Conservation (phyloP, 2,329 filamentous ascomycete genomes). For the Gliomastix tumulicola region DNA sequence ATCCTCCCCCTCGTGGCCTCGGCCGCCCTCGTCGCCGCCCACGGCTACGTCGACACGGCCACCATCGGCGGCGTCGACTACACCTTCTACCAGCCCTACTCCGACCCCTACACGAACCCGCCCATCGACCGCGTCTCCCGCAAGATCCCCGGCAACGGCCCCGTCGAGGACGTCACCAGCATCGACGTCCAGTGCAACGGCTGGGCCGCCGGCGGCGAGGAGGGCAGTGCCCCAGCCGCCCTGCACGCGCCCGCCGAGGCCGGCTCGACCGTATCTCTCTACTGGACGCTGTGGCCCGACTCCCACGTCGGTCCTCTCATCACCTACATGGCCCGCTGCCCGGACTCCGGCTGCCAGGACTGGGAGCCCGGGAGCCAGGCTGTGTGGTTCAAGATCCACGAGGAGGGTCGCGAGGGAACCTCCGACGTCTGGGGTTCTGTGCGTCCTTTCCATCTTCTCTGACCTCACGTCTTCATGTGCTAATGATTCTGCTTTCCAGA, state of each 20-base stretch:
- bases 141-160: constrained; percentile 49
- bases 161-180: constrained; percentile 43
- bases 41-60: constrained; percentile 40
- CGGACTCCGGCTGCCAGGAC: constrained; percentile 39
- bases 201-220: constrained; percentile 37
- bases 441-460: constrained; percentile 11
- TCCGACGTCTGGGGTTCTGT: constrained; percentile 39
- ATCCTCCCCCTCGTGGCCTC: constrained; percentile 16
- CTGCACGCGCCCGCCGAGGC: constrained; percentile 46
- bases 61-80: constrained; percentile 30
- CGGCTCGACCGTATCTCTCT: constrained; percentile 43
- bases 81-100: constrained; percentile 26
- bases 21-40: constrained; percentile 34
- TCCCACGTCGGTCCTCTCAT: constrained; percentile 46
- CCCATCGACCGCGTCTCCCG: constrained; percentile 48
- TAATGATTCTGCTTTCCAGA: too few relatives aligned
- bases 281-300: constrained; percentile 46
- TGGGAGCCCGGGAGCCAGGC: constrained; percentile 38
- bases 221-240: constrained; percentile 41
- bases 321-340: constrained; percentile 55
- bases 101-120: constrained; percentile 34
- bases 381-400: constrained; percentile 51
- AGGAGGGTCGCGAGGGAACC: constrained; percentile 41
- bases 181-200: constrained; percentile 51
- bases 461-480: too few relatives aligned